These are phyloP conservation scores for Corynespora cassiicola DNA, from an alignment of 2,329 filamentous ascomycete genomes.

Conservation along the genomic window DNA sequence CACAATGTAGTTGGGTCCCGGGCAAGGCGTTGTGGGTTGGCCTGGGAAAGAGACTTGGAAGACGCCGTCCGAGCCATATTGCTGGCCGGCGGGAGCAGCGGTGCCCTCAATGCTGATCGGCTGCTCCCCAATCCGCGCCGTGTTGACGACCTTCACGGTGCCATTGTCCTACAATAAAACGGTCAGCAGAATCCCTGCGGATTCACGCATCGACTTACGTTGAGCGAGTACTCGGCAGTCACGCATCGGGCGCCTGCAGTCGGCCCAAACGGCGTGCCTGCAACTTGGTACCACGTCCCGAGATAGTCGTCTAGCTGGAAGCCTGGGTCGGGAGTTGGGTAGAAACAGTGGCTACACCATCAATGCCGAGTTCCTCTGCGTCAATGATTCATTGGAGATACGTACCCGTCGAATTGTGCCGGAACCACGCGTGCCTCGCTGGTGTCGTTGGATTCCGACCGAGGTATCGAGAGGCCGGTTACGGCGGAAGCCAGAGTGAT, in stretches of 20 bases:
- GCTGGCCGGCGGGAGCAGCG: conserved; percentile 25
- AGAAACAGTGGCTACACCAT: conserved; percentile 31
- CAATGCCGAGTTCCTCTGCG: background rate
- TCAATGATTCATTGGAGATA: background rate
- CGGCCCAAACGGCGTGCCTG: conserved; percentile 35
- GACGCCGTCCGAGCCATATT: conserved; percentile 26
- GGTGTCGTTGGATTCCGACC: conserved; percentile 18
- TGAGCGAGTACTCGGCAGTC: conserved; percentile 29
- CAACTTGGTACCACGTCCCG: conserved; percentile 39
- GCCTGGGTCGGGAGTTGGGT: conserved; percentile 30
- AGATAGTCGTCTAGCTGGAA: conserved; percentile 34
- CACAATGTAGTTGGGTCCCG: conserved; percentile 38
- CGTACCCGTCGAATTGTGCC: conserved; percentile 29
- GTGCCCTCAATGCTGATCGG: conserved; percentile 25
- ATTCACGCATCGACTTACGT: conserved; percentile 15
- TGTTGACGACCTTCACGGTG: conserved; percentile 31
- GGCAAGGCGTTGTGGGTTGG: conserved; percentile 20
- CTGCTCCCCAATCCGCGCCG: conserved; percentile 21
- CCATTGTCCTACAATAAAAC: conserved; percentile 20
- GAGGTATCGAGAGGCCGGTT: conserved; percentile 18
- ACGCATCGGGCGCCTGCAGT: conserved; percentile 32
- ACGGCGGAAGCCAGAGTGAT: conserved; percentile 22
- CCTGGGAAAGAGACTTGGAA: conserved; percentile 33
- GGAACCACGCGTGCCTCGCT: conserved; percentile 18
- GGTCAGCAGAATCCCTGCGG: too few relatives aligned